phyloP scores from a whole-genome alignment of 179 eudicot species.

The Beta corolliflora region DNA sequence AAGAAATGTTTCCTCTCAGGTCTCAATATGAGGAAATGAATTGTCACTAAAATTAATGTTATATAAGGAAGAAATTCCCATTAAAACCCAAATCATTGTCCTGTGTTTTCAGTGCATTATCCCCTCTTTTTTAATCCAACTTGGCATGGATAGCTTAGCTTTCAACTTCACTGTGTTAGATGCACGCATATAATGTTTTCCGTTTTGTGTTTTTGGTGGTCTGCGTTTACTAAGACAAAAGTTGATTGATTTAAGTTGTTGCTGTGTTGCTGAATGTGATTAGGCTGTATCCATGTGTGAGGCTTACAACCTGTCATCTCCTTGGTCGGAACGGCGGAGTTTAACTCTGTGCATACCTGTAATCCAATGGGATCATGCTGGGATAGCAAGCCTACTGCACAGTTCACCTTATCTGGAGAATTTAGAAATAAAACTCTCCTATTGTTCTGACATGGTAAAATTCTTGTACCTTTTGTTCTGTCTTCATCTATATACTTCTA shows the following conservation, averaged over 20 bases:
- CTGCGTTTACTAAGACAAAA: background rate
- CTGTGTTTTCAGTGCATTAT: background rate
- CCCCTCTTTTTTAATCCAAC: background rate
- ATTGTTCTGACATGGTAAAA: slow-evolving; percentile 29
- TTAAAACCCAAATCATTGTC: background rate
- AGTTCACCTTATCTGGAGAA: slow-evolving; percentile 32
- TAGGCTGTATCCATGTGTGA: slow-evolving; percentile 26
- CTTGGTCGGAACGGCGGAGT: slow-evolving; percentile 28
- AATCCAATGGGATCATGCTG: slow-evolving; percentile 26
- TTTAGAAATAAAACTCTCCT: slow-evolving; percentile 24
- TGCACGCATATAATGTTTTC: background rate
- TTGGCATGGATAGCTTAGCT: background rate
- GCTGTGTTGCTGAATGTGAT: background rate
- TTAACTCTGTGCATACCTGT: slow-evolving; percentile 29
- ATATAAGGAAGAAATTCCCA: background rate
- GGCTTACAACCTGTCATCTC: slow-evolving; percentile 29
- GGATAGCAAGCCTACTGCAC: slow-evolving; percentile 26
- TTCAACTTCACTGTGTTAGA: background rate
- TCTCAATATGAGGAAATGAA: background rate
- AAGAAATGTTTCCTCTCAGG: background rate
- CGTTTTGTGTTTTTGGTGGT: background rate
- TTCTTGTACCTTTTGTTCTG: background rate
- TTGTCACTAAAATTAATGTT: background rate
- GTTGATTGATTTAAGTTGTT: background rate
- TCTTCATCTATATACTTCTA: background rate